A percentile compares a stretch with the other conserved stretches of the same genome.
Conservation (phyloP, 73 alveolate species). For the Paramecium tetraurelia region DNA sequence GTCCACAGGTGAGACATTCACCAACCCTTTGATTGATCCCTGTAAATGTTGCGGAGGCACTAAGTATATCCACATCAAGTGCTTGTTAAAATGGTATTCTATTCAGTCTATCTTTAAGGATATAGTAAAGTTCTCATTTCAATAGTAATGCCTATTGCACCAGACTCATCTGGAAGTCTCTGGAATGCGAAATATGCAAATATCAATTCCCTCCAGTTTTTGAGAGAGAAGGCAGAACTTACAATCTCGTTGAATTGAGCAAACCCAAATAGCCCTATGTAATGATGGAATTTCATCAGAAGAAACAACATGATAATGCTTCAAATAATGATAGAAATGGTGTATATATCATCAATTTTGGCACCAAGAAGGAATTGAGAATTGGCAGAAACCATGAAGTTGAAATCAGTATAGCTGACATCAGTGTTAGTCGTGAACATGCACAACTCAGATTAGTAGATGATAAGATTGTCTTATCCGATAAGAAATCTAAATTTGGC, state of each 20-base stretch:
- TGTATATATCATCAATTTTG: slow-evolving; percentile 14
- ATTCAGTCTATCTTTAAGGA: not conserved
- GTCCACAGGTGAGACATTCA: not conserved
- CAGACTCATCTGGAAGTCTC: slow-evolving; percentile 62
- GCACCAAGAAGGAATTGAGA: slow-evolving; percentile 1
- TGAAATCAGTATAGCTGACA: slow-evolving; percentile 81
- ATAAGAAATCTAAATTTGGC: slow-evolving; percentile 85
- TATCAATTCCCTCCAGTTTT: slow-evolving; percentile 72
- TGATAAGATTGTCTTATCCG: slow-evolving; percentile 64
- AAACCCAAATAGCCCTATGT: slow-evolving; percentile 13
- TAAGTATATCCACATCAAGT: slow-evolving; percentile 60
- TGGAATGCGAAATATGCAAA: slow-evolving; percentile 87
- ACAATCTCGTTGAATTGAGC: not conserved
- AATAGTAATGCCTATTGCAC: slow-evolving; percentile 32
- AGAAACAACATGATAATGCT: not conserved
- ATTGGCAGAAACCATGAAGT: slow-evolving; percentile 78
- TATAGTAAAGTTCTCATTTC: not conserved
- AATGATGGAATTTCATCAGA: slow-evolving; percentile 15
- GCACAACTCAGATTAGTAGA: slow-evolving; percentile 55
- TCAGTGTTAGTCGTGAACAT: slow-evolving; percentile 81
- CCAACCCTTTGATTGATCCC: slow-evolving; percentile 64
- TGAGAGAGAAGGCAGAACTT: slow-evolving; percentile 46
- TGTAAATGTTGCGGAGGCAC: slow-evolving; percentile 63
- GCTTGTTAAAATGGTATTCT: slow-evolving; percentile 6
- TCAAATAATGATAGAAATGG: not conserved